A percentile compares a stretch with the other conserved stretches of the same genome.
phyloP scores from a whole-genome alignment of 257 asterid species.

The Nicotiana tomentosiformis region DNA sequence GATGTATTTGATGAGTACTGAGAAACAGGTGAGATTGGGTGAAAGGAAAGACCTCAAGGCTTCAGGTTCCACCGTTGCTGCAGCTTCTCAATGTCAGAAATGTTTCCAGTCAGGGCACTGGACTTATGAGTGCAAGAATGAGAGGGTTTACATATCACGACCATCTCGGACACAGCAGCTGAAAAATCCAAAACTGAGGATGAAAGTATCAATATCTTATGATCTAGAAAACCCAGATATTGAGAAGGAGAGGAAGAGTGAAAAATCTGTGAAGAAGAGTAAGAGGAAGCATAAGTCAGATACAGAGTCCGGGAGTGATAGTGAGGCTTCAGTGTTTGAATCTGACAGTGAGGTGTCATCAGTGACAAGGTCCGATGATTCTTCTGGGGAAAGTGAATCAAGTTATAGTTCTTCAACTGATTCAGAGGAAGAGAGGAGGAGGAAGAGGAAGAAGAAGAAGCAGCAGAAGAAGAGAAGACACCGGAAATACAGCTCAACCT shows the following conservation, averaged over 20 bases:
- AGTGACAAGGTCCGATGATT: constrained; percentile 59
- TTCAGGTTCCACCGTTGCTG: constrained; percentile 36
- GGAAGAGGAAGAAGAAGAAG: constrained; percentile 58
- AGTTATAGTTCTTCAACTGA: constrained; percentile 68
- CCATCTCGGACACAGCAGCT: constrained; percentile 88
- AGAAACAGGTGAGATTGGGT: constrained; percentile 85
- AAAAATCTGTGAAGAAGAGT: constrained; percentile 50
- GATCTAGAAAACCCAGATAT: constrained; percentile 64
- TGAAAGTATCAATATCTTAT: constrained; percentile 56
- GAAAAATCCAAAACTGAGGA: constrained; percentile 83
- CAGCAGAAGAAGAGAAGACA: constrained; percentile 57
- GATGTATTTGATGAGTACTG: constrained; percentile 93
- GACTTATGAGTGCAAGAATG: constrained; percentile 95
- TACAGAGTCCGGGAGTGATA: constrained; percentile 52
- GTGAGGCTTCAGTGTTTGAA: constrained; percentile 88
- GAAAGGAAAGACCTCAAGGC: constrained; percentile 66
- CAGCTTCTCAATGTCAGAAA: constrained; percentile 83
- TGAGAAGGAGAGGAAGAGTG: constrained; percentile 35
- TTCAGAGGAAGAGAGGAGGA: constrained; percentile 93
- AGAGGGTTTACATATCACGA: constrained; percentile 80
- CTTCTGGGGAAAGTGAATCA: constrained; percentile 65
- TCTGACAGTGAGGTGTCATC: constrained; percentile 63
- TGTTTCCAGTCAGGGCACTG: constrained; percentile 87
- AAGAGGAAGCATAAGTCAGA: constrained; percentile 86
- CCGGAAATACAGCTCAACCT: constrained; percentile 51